Base-by-base conservation (phyloP, 768 basidiomycete genomes). In the Hysterangium stoloniferum region DNA sequence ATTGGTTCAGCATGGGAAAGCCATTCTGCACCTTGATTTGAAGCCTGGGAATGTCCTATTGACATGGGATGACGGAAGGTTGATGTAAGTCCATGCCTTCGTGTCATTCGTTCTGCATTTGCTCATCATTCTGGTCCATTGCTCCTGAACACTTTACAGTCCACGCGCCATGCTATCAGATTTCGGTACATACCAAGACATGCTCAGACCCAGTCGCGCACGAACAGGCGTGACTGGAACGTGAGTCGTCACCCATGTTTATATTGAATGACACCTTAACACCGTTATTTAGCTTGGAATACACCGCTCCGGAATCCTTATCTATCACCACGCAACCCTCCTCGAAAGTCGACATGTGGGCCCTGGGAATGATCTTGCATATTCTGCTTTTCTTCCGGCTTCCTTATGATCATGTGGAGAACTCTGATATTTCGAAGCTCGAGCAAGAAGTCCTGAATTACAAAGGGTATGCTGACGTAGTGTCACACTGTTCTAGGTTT, bases 281-380 rank as follows among this genome's bases (percentile, higher is more conserved):
- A 46, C 45, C 22, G 52, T 31, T n/a, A 28, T 34, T 48, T 55
- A 88, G 86, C 0, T 71, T 96, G 45, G 92, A 95, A 69, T 94
- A 87, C 59, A 78, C 86, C 12, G 82, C 91, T 0, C 95, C 94
- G 0, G 95, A 97, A 63, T 86, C 89, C 0, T 72, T 98, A 1
- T 80, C 82, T 80, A 0, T 80, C 77, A 12, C 65, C 70, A 5
- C 83, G 79, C 0, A 87, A 88, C 0, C 64, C 74, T 19, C 77
- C 87, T 89, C 90, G 0, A 93, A 93, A 60, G 78, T 87, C 4
- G 94, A 98, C 62, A 92, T 96, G 82, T 98, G 95, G 94, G 90
- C 89, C 4, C 73, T 98, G 13, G 94, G 94, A 55, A 92, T 98
- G 86, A 89, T 98, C 50, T 73, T 98, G 15, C 83, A 97, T 70